phyloP scores from a whole-genome alignment of 345 rosid genomes.

The Eucalyptus urophylla region DNA sequence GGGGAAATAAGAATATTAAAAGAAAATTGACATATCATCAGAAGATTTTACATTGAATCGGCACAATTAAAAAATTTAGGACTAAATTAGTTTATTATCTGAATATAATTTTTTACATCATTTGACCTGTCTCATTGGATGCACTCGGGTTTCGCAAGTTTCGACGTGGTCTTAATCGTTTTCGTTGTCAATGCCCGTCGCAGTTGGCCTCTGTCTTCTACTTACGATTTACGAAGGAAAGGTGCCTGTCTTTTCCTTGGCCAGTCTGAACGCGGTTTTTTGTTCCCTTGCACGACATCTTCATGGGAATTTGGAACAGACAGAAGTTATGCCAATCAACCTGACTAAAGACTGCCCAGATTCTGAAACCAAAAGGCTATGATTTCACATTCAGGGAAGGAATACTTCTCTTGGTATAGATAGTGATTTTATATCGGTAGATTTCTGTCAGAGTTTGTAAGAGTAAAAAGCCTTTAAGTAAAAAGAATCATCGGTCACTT shows the following conservation, averaged over 20 bases:
- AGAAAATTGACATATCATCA: background rate
- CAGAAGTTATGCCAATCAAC: background rate
- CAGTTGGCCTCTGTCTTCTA: background rate
- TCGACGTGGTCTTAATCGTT: background rate
- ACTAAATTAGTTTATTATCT: background rate
- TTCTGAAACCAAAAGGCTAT: background rate
- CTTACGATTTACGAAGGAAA: background rate
- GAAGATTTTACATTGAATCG: accelerated
- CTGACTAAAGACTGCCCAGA: background rate
- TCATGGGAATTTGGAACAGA: background rate
- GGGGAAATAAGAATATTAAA: background rate
- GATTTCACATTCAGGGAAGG: background rate
- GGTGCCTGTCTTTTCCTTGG: background rate
- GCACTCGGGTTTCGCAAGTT: background rate
- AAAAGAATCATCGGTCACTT: background rate
- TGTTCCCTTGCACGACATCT: background rate
- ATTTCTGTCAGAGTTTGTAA: background rate
- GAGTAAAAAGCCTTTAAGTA: background rate
- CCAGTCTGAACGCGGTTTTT: background rate
- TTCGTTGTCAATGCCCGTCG: background rate
- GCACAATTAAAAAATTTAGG: background rate
- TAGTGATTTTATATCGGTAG: background rate
- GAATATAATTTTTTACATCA: background rate
- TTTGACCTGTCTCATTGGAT: background rate
- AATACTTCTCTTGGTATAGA: background rate